Conservation (phyloP, 2,329 filamentous ascomycete genomes). For the Cyphellophora attinorum region DNA sequence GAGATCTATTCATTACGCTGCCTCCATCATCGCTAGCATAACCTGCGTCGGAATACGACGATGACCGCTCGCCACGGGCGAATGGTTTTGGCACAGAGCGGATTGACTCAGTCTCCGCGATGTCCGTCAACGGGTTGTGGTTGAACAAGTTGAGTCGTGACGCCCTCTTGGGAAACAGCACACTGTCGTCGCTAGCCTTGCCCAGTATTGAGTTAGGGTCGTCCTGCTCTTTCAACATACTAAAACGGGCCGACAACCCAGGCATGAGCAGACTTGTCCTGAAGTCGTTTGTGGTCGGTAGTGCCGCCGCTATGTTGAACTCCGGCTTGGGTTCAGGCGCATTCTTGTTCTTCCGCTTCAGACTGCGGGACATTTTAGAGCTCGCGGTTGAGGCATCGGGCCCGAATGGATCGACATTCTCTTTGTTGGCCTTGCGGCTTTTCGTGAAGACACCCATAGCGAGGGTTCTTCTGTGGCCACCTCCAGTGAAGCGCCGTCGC, state of each 20-base stretch:
- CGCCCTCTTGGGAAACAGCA: slow-evolving; percentile 70
- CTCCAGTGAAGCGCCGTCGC: too few species aligned
- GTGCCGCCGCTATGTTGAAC: slow-evolving; percentile 61
- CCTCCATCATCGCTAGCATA: slow-evolving; percentile 56
- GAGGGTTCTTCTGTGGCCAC: too few species aligned
- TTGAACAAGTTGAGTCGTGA: slow-evolving; percentile 69
- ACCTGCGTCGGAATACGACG: slow-evolving; percentile 55
- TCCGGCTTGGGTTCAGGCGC: slow-evolving; percentile 43
- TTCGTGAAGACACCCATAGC: slow-evolving; percentile 19
- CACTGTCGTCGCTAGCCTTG: slow-evolving; percentile 92
- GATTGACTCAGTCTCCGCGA: slow-evolving; percentile 82
- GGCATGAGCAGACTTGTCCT: slow-evolving; percentile 94
- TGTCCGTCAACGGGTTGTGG: slow-evolving; percentile 61
- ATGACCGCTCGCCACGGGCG: slow-evolving; percentile 47
- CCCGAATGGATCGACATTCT: slow-evolving; percentile 5
- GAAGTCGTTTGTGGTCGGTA: slow-evolving; percentile 82
- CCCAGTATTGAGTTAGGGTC: slow-evolving; percentile 81
- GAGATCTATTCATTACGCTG: slow-evolving; percentile 74
- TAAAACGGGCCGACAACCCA: slow-evolving; percentile 87
- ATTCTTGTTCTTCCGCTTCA: slow-evolving; percentile 41
- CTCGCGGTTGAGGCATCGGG: slow-evolving; percentile 1
- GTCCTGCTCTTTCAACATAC: slow-evolving; percentile 91
- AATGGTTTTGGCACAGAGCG: slow-evolving; percentile 52
- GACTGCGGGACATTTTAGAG: slow-evolving; percentile 20
- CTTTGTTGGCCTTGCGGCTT: slow-evolving; percentile 17